Evolutionary conservation across 805 yeast genomes (phyloP), one percentile per base, ranked within the genome.

Genomic region (Henningerozyma blattae): DNA sequence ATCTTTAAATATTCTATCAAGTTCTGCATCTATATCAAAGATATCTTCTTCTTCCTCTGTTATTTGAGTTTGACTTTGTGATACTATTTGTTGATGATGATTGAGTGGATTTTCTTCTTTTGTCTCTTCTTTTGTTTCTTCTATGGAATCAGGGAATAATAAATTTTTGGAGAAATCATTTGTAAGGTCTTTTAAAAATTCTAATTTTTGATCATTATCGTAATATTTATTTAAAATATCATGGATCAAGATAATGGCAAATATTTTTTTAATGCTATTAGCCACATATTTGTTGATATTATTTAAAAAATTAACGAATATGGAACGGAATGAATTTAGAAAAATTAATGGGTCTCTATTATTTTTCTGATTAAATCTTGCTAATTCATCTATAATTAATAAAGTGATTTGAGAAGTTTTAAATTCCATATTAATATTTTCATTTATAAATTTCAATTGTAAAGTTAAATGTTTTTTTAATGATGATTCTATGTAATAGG

Each of bases 241-340:
- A 27, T 36, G 36, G 7, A 50, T 39, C 37, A 35, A 54, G 52
- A 50, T 52, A 6, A 39, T 40, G 3, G 42, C 30, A 33, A 30
- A 12, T 15, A 54, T 44, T 9, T 46, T 42, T 31, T 48, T 37
- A 17, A 50, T 40, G 27, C 34, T 18, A 44, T 47, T 16, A 39
- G 33, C 15, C 15, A 28, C 18, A 24, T n/a, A 18, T 22, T 25
- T 29, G 14, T 20, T 12, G 15, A 30, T 17, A 19, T 52, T 58
- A 19, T 61, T 58, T 22, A 59, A 38, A 4, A 56, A 43, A 16
- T 48, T 49, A 9, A 62, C 39, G 32, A 65, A 42, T 9, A 50
- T 34, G 4, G 60, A 59, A 19, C 58, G 47, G 28, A 60, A 57
- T 13, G 44, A 40, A 22, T 48, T 41, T 8, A 59, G 46, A 15